A percentile compares a stretch with the other conserved stretches of the same genome.
These are phyloP conservation scores for Camellia granthamiana DNA, from an alignment of 148 eudicot genomes.

Conservation along the genomic window DNA sequence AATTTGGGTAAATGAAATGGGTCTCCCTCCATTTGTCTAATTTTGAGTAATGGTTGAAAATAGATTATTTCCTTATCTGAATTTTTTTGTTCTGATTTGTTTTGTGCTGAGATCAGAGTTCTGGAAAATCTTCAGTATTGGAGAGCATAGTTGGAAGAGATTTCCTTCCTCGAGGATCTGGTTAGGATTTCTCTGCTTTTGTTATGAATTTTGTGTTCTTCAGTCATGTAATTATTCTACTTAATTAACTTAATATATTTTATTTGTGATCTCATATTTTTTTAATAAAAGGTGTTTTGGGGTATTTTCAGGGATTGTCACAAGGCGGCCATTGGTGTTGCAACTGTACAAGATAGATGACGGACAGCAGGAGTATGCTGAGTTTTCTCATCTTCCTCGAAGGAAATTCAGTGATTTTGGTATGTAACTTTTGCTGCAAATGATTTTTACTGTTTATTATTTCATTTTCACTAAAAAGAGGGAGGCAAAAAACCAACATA, in stretches of 20 bases:
- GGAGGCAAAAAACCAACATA: too few relatives aligned
- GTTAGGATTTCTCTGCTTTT: constrained; percentile 32
- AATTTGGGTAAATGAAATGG: too few relatives aligned
- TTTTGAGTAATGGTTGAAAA: not conserved
- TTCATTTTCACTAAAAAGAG: too few relatives aligned
- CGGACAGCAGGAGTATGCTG: constrained; percentile 78
- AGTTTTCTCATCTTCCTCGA: constrained; percentile 79
- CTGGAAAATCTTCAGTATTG: constrained; percentile 90
- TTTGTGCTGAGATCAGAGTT: constrained; percentile 55
- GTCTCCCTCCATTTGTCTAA: too few relatives aligned
- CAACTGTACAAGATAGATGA: constrained; percentile 81
- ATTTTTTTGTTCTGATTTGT: constrained; percentile 10
- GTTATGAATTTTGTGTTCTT: not conserved
- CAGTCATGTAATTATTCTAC: not conserved
- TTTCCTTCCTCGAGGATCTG: constrained; percentile 96
- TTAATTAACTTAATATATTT: not conserved
- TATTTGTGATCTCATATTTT: not conserved
- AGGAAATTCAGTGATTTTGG: constrained; percentile 78
- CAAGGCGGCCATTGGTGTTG: constrained; percentile 89
- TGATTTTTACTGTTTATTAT: not conserved
- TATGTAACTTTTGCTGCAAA: constrained; percentile 23
- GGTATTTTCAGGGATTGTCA: constrained; percentile 71
- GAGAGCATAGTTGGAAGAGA: constrained; percentile 97
- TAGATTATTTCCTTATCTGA: not conserved
- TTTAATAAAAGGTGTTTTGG: not conserved